These are phyloP conservation scores for Camellia lanceoleosa DNA, from an alignment of 148 eudicot genomes.

Conservation along the genomic window DNA sequence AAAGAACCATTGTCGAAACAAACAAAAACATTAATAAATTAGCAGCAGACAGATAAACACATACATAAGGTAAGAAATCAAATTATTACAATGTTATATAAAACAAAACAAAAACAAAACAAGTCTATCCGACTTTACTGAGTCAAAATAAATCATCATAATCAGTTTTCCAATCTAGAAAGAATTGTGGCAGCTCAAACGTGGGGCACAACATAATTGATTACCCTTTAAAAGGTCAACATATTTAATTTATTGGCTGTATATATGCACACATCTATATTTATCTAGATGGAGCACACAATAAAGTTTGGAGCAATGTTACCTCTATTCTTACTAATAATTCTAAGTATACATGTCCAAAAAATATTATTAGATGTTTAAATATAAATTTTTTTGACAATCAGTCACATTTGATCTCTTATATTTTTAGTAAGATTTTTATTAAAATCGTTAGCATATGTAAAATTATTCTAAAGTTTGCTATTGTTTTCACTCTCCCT, in stretches of 20 bases:
- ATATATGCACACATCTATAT: neutral
- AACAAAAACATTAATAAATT: neutral
- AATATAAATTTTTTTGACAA: too few relatives aligned
- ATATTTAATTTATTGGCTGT: neutral
- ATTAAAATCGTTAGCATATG: too few relatives aligned
- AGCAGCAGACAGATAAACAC: too few relatives aligned
- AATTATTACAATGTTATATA: neutral
- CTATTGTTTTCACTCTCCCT: too few relatives aligned
- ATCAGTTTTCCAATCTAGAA: constrained; percentile 6
- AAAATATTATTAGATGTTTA: too few relatives aligned
- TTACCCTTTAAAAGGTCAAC: neutral
- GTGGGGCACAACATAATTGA: neutral
- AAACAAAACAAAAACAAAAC: neutral
- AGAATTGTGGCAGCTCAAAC: neutral
- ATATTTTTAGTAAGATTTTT: too few relatives aligned
- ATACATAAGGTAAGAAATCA: neutral
- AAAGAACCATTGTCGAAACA: neutral
- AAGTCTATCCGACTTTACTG: neutral
- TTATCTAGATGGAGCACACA: neutral
- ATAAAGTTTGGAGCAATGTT: too few relatives aligned
- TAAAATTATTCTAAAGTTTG: too few relatives aligned
- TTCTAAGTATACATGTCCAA: too few relatives aligned
- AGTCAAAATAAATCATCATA: neutral
- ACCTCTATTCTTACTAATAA: too few relatives aligned
- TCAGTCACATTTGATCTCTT: too few relatives aligned